Conservation (phyloP, 140 eudicot species). For the Stevia rebaudiana region DNA sequence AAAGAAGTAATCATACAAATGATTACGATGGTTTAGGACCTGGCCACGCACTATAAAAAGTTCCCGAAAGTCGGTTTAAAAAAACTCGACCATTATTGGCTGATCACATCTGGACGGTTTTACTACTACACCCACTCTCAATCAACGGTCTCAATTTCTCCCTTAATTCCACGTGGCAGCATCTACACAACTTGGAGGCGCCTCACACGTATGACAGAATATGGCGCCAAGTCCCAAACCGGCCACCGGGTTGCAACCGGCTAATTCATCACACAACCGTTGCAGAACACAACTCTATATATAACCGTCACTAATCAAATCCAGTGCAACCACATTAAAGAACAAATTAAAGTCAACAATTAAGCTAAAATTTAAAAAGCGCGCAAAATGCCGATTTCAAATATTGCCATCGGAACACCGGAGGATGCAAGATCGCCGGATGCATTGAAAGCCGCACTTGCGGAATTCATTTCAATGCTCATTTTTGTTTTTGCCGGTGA, state of each 20-base stretch:
- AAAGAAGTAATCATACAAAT: slow-evolving; percentile 1
- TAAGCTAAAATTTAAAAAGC: background rate
- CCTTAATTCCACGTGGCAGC: slow-evolving; percentile 30
- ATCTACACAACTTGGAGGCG: slow-evolving; percentile 34
- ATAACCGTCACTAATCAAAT: slow-evolving; percentile 19
- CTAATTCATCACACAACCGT: background rate
- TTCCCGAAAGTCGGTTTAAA: slow-evolving; percentile 32
- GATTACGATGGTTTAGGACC: slow-evolving; percentile 19
- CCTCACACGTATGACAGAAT: slow-evolving; percentile 24
- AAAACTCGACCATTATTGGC: slow-evolving; percentile 24
- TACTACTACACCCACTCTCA: background rate
- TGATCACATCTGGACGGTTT: slow-evolving; percentile 41
- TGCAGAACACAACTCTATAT: slow-evolving; percentile 18
- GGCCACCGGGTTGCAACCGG: slow-evolving; percentile 31
- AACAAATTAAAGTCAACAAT: background rate
- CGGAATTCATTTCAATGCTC: slow-evolving; percentile 84
- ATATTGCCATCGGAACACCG: slow-evolving; percentile 47
- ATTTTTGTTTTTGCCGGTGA: slow-evolving; percentile 80
- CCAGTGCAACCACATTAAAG: background rate
- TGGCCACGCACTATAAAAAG: slow-evolving; percentile 13
- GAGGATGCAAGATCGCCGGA: slow-evolving; percentile 56
- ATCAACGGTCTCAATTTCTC: slow-evolving; percentile 10
- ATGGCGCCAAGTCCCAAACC: slow-evolving; percentile 16
- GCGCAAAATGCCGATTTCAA: slow-evolving; percentile 43
- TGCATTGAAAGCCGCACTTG: slow-evolving; percentile 67